Base-by-base conservation (phyloP, 108 stramenopile species). In the Chaetoceros muelleri region DNA sequence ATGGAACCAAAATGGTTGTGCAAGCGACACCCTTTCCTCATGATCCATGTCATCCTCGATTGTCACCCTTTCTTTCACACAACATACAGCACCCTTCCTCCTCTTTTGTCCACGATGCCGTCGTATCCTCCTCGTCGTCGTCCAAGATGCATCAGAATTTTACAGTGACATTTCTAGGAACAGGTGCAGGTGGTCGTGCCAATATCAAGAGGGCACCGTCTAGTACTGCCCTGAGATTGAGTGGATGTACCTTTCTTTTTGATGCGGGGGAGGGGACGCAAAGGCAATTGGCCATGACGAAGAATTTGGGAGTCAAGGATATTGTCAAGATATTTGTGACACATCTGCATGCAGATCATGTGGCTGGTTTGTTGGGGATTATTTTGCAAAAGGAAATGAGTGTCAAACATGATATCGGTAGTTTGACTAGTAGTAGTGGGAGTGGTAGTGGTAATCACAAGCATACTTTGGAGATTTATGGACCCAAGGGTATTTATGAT, bases 321-420 rank as follows among this genome's bases (percentile, higher is more conserved):
- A 59, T 83, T 5, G 57, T 53, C 52, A 61, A 64, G 26, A 85
- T 96, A 44, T 94, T 94, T 74, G 78, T 96, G 23, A 90, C 89
- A 17, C 95, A 96, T 64, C 47, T 91, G 53, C 97, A 98, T 62
- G 95, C 85, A 0, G 97, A 98, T 82, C 95, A 98, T 66, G 53
- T 91, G 20, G 90, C 84, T 65, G 95, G 95, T 18, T 59, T 98
- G 28, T 84, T 88, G 20, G 84, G 87, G 0, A 29, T 96, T 7
- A 53, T 97, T 28, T 55, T 88, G 25, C 16, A 29, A 28, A n/a
- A 54, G 25, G 53, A 51, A 25, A 40, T 40, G 34, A 40, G 34
- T 40, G 13, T 13, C 13, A 40, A 40, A 40, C 5, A 40, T 40
- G 5, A 40, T 40, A 40, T 40, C 13, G 48, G n/a, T 18, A 18